A percentile compares a stretch with the other conserved stretches of the same genome.
Conservation (phyloP, 2,329 filamentous ascomycete species). For the Aspergillus clavatus region DNA sequence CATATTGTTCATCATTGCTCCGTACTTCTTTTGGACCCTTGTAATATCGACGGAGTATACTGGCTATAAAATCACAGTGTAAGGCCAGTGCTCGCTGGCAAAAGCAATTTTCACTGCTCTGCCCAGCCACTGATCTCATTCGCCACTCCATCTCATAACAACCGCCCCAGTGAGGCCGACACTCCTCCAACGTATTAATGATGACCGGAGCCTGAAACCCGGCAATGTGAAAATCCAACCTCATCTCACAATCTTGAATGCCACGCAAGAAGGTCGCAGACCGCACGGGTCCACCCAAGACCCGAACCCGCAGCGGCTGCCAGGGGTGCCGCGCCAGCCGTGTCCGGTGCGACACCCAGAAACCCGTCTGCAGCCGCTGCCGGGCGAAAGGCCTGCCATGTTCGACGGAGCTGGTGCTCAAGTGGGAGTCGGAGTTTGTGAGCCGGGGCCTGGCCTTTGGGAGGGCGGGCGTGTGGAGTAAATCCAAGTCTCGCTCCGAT, state of each 20-base stretch:
- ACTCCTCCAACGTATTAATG: too few species aligned
- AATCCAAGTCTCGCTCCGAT: slow-evolving; percentile 20
- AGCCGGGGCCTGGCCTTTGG: slow-evolving; percentile 42
- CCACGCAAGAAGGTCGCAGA: slow-evolving; percentile 35
- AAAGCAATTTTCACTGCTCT: too few species aligned
- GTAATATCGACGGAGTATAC: too few species aligned
- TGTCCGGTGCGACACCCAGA: slow-evolving; percentile 39
- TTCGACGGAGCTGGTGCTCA: slow-evolving; percentile 33
- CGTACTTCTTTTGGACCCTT: too few species aligned
- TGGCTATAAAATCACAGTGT: too few species aligned
- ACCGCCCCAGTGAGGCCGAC: too few species aligned
- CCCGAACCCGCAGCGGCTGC: slow-evolving; percentile 39
- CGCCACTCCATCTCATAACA: slow-evolving; percentile 1
- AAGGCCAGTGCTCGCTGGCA: too few species aligned
- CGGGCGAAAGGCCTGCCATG: slow-evolving; percentile 32
- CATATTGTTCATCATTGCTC: too few species aligned
- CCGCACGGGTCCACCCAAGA: slow-evolving; percentile 33
- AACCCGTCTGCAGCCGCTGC: slow-evolving; percentile 37
- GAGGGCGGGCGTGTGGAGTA: slow-evolving; percentile 40
- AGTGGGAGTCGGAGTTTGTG: slow-evolving; percentile 39
- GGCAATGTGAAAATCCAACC: slow-evolving; percentile 24
- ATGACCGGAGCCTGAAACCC: slow-evolving; percentile 1
- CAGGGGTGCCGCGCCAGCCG: slow-evolving; percentile 38
- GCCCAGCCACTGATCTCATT: too few species aligned
- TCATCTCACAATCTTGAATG: slow-evolving; percentile 20